These are phyloP conservation scores for Colletotrichum sp. DNA, from an alignment of 2,329 filamentous ascomycete genomes.

Conservation along the genomic window DNA sequence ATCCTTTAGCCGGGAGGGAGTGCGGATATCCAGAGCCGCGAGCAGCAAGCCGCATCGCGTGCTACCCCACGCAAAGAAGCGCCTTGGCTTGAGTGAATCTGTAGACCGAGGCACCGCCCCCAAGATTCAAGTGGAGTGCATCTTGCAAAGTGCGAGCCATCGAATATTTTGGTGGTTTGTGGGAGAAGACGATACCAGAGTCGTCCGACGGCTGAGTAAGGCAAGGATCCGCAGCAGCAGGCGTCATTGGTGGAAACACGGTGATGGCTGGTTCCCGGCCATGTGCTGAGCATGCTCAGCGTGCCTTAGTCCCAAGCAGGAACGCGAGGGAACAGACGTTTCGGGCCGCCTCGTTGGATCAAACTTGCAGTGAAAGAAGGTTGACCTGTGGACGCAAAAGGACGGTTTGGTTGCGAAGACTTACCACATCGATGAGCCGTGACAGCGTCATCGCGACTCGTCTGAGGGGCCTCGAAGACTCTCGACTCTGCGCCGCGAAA, in stretches of 20 bases:
- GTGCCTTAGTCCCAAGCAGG: conserved; percentile 8
- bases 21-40: conserved; percentile 22
- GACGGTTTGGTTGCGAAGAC: background rate
- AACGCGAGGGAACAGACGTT: conserved; percentile 1
- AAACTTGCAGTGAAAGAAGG: background rate
- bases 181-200: background rate
- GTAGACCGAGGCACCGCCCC: conserved; percentile 3
- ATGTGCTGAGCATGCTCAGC: conserved; percentile 7
- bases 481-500: background rate
- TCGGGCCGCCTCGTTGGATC: conserved; percentile 6
- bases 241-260: conserved; percentile 16
- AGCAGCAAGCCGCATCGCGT: conserved; percentile 22
- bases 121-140: conserved; percentile 5
- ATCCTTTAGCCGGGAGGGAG: conserved; percentile 9
- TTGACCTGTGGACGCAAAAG: background rate
- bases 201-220: background rate
- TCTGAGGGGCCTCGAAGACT: background rate
- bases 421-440: background rate
- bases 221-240: background rate
- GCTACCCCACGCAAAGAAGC: conserved; percentile 13
- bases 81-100: background rate
- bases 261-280: background rate
- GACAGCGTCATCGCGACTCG: background rate
- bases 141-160: background rate
- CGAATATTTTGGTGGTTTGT: background rate